These are phyloP conservation scores for Cystofilobasidium bisporidii DNA, from an alignment of 768 basidiomycete species.

Conservation along the genomic window DNA sequence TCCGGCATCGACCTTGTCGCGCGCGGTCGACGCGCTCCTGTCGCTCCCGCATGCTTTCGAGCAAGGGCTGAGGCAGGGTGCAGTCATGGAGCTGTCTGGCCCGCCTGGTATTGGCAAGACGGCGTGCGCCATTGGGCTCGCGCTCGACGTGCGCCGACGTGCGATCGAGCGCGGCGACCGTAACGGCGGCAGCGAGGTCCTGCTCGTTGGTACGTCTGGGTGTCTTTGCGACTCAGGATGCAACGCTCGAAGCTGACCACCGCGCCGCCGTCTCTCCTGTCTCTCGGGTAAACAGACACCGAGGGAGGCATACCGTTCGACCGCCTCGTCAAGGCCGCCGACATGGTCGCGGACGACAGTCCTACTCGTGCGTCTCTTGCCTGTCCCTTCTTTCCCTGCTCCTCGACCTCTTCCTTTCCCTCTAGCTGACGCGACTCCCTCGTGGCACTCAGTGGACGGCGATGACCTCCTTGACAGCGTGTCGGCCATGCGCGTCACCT, in stretches of 20 bases:
- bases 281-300: too few species aligned
- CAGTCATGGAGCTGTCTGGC: not conserved
- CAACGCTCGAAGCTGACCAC: too few species aligned
- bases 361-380: not conserved
- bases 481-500: not conserved
- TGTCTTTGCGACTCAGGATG: too few species aligned
- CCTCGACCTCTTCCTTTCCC: too few species aligned
- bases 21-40: not conserved
- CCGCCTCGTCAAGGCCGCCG: not conserved
- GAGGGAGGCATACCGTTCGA: not conserved
- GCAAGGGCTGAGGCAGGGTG: not conserved
- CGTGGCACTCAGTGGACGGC: not conserved
- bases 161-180: not conserved
- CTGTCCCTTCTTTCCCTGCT: too few species aligned
- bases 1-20: not conserved
- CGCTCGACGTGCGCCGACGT: not conserved
- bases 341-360: not conserved
- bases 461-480: not conserved
- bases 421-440: not conserved
- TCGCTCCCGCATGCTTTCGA: not conserved
- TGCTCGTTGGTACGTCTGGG: slow-evolving; percentile 4
- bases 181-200: not conserved
- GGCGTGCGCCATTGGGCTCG: not conserved
- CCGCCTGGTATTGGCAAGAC: slow-evolving; percentile 2
- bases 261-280: too few species aligned